Base-by-base conservation (phyloP, 306 rosid species). In the Cicer yamashitae region DNA sequence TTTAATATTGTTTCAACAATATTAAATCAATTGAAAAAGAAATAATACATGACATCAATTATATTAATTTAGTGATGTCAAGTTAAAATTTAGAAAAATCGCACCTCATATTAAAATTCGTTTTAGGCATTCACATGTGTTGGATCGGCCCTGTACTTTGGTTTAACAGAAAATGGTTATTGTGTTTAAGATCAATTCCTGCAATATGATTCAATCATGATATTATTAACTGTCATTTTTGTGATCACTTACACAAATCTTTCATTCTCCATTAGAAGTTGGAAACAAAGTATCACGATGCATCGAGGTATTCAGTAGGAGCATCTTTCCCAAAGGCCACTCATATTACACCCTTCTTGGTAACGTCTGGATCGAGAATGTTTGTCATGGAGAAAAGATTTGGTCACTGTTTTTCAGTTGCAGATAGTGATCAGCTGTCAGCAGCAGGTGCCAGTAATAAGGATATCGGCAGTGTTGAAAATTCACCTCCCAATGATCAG, bases 401-500 rank as follows among this genome's bases (percentile, higher is more conserved):
- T 45, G 47, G 73, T 1, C 80, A 66, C 43, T 78, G 86, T 83
- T 81, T 84, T 73, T 84, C 92, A 17, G 87, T 89, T 45, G 88
- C 94, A 57, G 88, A 87, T 58, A 82, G 96, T 74, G 88, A 90
- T 76, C 89, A 78, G 81, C 83, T 89, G 34, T 86, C 85, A 56
- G 73, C 85, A 56, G 73, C 97, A 65, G 88, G 83, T 58, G 60
- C 86, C 12, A 69, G 79, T 54, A 91, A 80, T 10, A 82, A 86
- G 75, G 81, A 79, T 68, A 68, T 85, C 51, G 80, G 48, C 61
- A 82, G 60, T 57, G 39, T 85, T 41, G 86, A 74, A 80, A 84
- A 53, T 62, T 70, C 87, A 69, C 60, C 74, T 43, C 43, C 77
- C 44, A 77, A 78, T 57, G 67, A 71, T 73, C 78, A 61, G 40